phyloP scores from a whole-genome alignment of 176 grass and related monocot species.

The Hsuehochloa calcarea region DNA sequence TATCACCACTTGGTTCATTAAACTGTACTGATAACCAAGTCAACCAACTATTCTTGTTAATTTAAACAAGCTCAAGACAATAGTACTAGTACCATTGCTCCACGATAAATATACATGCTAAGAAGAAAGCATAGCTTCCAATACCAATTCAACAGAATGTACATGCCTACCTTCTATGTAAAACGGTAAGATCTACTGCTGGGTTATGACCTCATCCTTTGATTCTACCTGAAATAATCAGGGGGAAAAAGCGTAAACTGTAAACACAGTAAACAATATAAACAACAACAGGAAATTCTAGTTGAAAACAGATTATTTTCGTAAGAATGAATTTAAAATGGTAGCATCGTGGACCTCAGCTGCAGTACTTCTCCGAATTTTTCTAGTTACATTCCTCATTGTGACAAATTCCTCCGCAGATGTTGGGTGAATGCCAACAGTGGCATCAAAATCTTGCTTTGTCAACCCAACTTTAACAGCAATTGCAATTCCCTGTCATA shows the following conservation, averaged over 20 bases:
- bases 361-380: slow-evolving; percentile 51
- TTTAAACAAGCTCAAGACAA: neutral
- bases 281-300: slow-evolving; percentile 3
- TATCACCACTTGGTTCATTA: neutral
- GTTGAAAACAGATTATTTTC: neutral
- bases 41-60: neutral
- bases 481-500: slow-evolving; percentile 61
- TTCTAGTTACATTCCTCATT: slow-evolving; percentile 76
- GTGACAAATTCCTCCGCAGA: slow-evolving; percentile 88
- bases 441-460: slow-evolving; percentile 74
- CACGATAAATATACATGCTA: neutral
- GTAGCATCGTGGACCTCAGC: slow-evolving; percentile 46
- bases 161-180: slow-evolving; percentile 37
- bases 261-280: neutral
- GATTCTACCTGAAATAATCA: slow-evolving; percentile 53
- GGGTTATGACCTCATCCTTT: slow-evolving; percentile 51
- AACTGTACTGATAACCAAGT: neutral
- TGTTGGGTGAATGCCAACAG: slow-evolving; percentile 87
- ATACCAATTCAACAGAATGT: slow-evolving; percentile 1
- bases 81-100: neutral
- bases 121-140: neutral
- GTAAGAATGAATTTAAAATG: neutral
- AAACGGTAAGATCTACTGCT: slow-evolving; percentile 27
- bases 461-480: slow-evolving; percentile 81
- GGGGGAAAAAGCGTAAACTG: neutral